Percentiles rank a stretch among this genome's conserved stretches.
These are phyloP conservation scores for Melampsora americana DNA, from an alignment of 1,284 basidiomycete genomes.

Conservation along the genomic window DNA sequence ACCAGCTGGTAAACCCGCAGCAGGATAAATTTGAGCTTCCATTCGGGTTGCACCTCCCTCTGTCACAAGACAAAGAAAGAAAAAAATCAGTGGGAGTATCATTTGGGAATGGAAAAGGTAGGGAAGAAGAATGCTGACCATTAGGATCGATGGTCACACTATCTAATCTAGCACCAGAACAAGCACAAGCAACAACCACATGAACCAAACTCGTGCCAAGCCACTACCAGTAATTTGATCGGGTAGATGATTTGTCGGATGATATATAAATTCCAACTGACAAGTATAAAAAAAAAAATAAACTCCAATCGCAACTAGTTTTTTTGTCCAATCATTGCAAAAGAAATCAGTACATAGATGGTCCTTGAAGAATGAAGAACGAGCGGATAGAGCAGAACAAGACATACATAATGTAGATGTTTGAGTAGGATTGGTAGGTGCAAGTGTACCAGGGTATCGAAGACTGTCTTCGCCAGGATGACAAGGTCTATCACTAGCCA, in stretches of 20 bases:
- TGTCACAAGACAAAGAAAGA: conserved; percentile 6
- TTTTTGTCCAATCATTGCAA: background rate
- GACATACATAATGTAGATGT: conserved; percentile 38
- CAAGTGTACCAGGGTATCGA: conserved; percentile 23
- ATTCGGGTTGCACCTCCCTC: conserved; percentile 34
- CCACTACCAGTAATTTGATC: conserved; percentile 49
- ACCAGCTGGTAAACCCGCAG: conserved; percentile 45
- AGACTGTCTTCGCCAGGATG: conserved; percentile 29
- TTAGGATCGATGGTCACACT: conserved; percentile 47
- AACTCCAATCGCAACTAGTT: conserved; percentile 22
- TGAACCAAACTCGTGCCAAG: conserved; percentile 50
- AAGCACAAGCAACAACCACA: conserved; percentile 44
- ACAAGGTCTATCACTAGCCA: conserved; percentile 29
- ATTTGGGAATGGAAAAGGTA: background rate
- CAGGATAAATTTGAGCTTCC: conserved; percentile 32
- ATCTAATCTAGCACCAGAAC: conserved; percentile 44
- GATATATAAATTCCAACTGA: conserved; percentile 50
- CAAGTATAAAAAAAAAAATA: conserved; percentile 49
- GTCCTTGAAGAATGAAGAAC: too few species aligned
- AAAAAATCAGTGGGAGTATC: background rate
- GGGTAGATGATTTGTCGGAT: conserved; percentile 49
- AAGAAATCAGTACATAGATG: background rate
- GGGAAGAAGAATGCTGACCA: background rate
- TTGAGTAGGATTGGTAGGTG: conserved; percentile 37
- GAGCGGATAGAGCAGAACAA: background rate